phyloP scores from a whole-genome alignment of 768 basidiomycete species.

The Lentinus brumalis region DNA sequence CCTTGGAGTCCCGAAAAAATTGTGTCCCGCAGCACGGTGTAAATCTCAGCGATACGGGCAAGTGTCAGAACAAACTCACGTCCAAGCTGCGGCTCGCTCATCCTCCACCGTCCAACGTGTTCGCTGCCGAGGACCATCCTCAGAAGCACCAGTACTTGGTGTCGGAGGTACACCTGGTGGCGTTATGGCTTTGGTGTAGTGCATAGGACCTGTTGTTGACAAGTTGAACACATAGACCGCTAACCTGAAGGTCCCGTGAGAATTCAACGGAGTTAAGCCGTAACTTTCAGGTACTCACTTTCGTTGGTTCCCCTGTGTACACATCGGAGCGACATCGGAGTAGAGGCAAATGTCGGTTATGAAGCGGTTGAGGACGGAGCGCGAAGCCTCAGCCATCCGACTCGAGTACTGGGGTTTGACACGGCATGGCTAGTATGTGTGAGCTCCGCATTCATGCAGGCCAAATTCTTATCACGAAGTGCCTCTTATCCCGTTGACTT shows the following conservation, averaged over 20 bases:
- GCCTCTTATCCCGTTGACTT: constrained; percentile 92
- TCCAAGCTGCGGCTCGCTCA: constrained; percentile 80
- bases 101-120: constrained; percentile 88
- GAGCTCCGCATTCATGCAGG: not conserved
- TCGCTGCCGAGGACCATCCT: constrained; percentile 98
- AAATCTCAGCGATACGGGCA: not conserved
- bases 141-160: constrained; percentile 82
- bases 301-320: constrained; percentile 96
- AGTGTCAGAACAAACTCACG: constrained; percentile 39
- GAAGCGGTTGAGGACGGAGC: constrained; percentile 91
- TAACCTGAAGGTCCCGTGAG: constrained; percentile 56
- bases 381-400: constrained; percentile 92
- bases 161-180: constrained; percentile 80
- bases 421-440: constrained; percentile 76
- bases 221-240: constrained; percentile 94
- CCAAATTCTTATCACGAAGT: constrained; percentile 69
- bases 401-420: constrained; percentile 98
- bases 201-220: constrained; percentile 86
- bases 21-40: constrained; percentile 63
- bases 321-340: constrained; percentile 66
- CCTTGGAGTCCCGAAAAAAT: constrained; percentile 80
- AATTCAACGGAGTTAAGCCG: not conserved
- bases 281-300: constrained; percentile 59
- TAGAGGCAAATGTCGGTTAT: constrained; percentile 99
- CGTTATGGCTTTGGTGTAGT: constrained; percentile 86